Percentiles rank a stretch among this genome's conserved stretches.
phyloP scores from a whole-genome alignment of 1,139 yeast species.

The Yamadazyma trypodendri region DNA sequence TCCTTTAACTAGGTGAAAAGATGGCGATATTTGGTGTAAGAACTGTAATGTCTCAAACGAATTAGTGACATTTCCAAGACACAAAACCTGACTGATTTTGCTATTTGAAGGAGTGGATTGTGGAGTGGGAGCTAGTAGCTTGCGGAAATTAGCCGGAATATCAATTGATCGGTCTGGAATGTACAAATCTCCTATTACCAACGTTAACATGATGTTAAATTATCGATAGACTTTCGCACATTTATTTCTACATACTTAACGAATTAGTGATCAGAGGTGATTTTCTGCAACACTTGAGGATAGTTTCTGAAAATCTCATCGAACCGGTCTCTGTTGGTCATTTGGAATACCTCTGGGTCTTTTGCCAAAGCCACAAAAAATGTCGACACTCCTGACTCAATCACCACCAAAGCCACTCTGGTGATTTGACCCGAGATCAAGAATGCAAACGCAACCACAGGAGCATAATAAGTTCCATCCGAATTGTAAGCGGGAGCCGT shows the following conservation, averaged over 20 bases:
- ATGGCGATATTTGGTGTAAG: slow-evolving; percentile 66
- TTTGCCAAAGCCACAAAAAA: slow-evolving; percentile 84
- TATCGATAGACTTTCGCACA: too few relatives aligned
- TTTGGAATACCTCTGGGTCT: slow-evolving; percentile 82
- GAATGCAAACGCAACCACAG: slow-evolving; percentile 76
- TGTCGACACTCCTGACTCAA: slow-evolving; percentile 80
- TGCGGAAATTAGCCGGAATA: slow-evolving; percentile 59
- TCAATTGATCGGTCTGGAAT: slow-evolving; percentile 83
- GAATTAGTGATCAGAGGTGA: slow-evolving; percentile 35
- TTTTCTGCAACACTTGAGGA: slow-evolving; percentile 68
- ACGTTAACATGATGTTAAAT: slow-evolving; percentile 67
- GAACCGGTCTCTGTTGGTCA: slow-evolving; percentile 73
- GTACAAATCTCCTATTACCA: slow-evolving; percentile 86
- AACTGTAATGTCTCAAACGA: slow-evolving; percentile 63
- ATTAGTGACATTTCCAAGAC: slow-evolving; percentile 83
- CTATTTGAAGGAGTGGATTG: slow-evolving; percentile 45
- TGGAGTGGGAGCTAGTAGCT: slow-evolving; percentile 60
- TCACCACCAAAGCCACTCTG: slow-evolving; percentile 68
- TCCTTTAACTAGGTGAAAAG: slow-evolving; percentile 77
- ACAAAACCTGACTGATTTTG: slow-evolving; percentile 79
- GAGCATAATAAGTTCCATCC: slow-evolving; percentile 68
- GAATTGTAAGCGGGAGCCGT: slow-evolving; percentile 73
- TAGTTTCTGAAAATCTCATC: slow-evolving; percentile 70
- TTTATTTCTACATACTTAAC: too few relatives aligned
- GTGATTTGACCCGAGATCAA: slow-evolving; percentile 76